phyloP scores from a whole-genome alignment of 495 filamentous ascomycete genomes.

The Trichoderma asperelloides region DNA sequence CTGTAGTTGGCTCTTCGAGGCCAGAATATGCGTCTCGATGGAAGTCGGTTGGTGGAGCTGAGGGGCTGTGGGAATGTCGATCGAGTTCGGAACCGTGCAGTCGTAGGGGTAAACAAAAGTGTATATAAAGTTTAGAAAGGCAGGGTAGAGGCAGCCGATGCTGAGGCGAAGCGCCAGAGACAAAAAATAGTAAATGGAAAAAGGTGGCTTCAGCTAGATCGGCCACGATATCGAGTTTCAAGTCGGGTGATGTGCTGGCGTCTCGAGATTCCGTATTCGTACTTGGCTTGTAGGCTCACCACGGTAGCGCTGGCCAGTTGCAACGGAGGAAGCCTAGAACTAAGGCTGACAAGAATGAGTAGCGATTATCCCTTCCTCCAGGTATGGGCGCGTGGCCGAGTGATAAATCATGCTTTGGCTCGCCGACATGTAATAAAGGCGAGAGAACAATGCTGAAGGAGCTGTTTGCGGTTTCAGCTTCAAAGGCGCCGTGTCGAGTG shows the following conservation, averaged over 20 bases:
- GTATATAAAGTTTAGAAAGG: background rate
- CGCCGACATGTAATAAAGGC: background rate
- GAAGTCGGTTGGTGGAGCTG: background rate
- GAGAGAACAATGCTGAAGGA: background rate
- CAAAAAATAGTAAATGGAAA: background rate
- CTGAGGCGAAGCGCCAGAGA: background rate
- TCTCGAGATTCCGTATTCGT: background rate
- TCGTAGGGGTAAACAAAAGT: background rate
- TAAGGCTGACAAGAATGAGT: background rate
- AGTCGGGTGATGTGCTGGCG: conserved; percentile 1
- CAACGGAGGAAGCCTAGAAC: background rate
- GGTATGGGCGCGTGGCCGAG: background rate
- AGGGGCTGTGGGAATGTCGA: conserved; percentile 5
- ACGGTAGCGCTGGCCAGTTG: background rate
- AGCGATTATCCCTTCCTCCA: background rate
- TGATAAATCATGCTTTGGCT: background rate
- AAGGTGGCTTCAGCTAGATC: background rate
- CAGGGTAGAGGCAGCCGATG: background rate
- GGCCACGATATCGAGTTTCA: background rate
- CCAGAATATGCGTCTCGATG: background rate
- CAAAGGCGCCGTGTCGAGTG: background rate
- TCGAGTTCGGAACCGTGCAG: background rate
- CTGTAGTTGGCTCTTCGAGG: background rate
- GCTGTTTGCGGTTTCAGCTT: background rate
- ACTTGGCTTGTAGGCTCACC: background rate